phyloP scores from a whole-genome alignment of 306 rosid species.

The Fragaria ananassa region DNA sequence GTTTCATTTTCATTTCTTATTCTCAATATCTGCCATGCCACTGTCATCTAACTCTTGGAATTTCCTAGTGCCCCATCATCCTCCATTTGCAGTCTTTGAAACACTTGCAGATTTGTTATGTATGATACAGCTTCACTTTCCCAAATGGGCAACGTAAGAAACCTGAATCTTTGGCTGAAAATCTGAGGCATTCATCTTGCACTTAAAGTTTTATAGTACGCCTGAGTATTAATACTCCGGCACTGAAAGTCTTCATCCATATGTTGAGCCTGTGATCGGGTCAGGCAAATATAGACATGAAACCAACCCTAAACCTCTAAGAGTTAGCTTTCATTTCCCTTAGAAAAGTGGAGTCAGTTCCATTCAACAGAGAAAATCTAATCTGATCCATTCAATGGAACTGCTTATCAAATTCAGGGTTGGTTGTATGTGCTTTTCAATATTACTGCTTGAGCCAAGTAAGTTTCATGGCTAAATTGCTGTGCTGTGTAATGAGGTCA shows the following conservation, averaged over 20 bases:
- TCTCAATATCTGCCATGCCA: neutral
- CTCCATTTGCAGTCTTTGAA: constrained; percentile 2
- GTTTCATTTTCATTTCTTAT: neutral
- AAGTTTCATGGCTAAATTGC: neutral
- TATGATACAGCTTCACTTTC: constrained; percentile 2
- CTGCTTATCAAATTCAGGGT: neutral
- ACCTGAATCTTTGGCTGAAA: constrained; percentile 9
- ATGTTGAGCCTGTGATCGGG: neutral
- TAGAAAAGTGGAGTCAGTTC: neutral
- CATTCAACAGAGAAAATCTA: neutral
- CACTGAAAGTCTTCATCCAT: too few species aligned
- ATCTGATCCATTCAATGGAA: neutral
- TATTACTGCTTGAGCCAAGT: neutral
- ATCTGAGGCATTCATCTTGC: neutral
- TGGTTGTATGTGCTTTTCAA: neutral
- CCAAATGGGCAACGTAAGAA: constrained; percentile 3
- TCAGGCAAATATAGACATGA: neutral
- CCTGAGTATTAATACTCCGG: too few species aligned
- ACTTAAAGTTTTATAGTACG: neutral
- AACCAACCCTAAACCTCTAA: neutral
- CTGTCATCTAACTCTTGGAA: neutral
- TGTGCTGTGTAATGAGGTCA: constrained; percentile 26
- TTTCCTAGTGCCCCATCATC: neutral
- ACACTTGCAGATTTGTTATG: neutral
- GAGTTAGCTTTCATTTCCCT: neutral